These are phyloP conservation scores for Beauveria sp. DNA, from an alignment of 2,329 filamentous ascomycete genomes.

Conservation along the genomic window DNA sequence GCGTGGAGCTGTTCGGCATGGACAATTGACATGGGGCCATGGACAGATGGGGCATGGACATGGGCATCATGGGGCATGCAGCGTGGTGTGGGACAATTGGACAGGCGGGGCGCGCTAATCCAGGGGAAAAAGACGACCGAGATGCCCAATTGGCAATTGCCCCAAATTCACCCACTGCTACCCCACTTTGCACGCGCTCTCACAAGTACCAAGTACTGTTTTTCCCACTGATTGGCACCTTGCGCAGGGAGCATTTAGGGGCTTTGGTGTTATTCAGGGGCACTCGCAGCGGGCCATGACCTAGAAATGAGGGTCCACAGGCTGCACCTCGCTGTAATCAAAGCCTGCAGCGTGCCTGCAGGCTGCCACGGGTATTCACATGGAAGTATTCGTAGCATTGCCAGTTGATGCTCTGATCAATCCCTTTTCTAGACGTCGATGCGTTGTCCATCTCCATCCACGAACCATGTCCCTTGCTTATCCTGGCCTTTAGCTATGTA, in stretches of 20 bases:
- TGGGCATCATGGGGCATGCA: background rate
- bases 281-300: too few relatives aligned
- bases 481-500: background rate
- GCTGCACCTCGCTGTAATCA: too few relatives aligned
- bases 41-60: background rate
- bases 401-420: background rate
- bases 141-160: background rate
- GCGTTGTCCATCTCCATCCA: background rate
- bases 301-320: too few relatives aligned
- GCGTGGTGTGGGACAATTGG: too few relatives aligned
- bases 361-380: too few relatives aligned
- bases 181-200: background rate
- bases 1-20: background rate
- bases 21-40: background rate
- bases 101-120: constrained; percentile 3
- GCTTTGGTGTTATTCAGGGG: too few relatives aligned
- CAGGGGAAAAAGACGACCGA: background rate
- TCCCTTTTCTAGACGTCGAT: constrained; percentile 1
- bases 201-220: too few relatives aligned
- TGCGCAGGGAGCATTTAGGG: too few relatives aligned
- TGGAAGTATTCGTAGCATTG: background rate
- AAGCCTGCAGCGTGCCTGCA: too few relatives aligned
- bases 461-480: background rate
- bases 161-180: too few relatives aligned
- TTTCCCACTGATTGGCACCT: too few relatives aligned